Conservation (phyloP, 495 filamentous ascomycete species). For the Patellaria atrata region DNA sequence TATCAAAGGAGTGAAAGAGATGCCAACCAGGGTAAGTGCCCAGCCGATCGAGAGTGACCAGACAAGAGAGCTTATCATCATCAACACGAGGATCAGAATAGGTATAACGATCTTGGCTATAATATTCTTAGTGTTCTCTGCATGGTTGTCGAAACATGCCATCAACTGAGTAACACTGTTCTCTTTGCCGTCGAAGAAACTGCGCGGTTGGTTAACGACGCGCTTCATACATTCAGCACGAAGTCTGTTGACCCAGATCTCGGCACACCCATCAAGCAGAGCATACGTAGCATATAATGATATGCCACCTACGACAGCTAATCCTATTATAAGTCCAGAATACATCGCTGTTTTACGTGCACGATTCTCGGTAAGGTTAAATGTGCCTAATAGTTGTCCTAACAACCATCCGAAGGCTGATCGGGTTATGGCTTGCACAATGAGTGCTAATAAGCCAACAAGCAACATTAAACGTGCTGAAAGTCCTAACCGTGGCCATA, state of each 20-base stretch:
- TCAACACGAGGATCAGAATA: constrained; percentile 45
- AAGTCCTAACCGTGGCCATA: constrained; percentile 50
- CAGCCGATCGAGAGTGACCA: constrained; percentile 68
- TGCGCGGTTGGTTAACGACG: constrained; percentile 61
- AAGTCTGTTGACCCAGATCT: constrained; percentile 65
- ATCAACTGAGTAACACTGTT: constrained; percentile 50
- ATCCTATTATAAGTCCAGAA: constrained; percentile 52
- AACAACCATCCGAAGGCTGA: constrained; percentile 71
- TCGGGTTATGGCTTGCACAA: constrained; percentile 52
- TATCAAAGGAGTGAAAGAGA: constrained; percentile 54
- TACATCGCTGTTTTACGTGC: constrained; percentile 42
- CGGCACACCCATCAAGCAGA: constrained; percentile 53
- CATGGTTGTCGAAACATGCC: constrained; percentile 64
- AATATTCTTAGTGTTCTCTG: constrained; percentile 75
- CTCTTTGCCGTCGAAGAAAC: constrained; percentile 66
- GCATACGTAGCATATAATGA: constrained; percentile 54
- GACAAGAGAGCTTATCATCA: constrained; percentile 48
- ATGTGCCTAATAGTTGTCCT: constrained; percentile 54
- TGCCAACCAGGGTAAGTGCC: constrained; percentile 67
- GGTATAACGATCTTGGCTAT: constrained; percentile 64
- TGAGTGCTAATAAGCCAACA: constrained; percentile 43
- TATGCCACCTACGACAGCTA: constrained; percentile 51
- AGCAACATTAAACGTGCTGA: constrained; percentile 41
- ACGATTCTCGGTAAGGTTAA: constrained; percentile 38
- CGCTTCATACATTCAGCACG: constrained; percentile 53